These are phyloP conservation scores for Colletotrichum eremochloae DNA, from an alignment of 2,329 filamentous ascomycete genomes.

Conservation along the genomic window DNA sequence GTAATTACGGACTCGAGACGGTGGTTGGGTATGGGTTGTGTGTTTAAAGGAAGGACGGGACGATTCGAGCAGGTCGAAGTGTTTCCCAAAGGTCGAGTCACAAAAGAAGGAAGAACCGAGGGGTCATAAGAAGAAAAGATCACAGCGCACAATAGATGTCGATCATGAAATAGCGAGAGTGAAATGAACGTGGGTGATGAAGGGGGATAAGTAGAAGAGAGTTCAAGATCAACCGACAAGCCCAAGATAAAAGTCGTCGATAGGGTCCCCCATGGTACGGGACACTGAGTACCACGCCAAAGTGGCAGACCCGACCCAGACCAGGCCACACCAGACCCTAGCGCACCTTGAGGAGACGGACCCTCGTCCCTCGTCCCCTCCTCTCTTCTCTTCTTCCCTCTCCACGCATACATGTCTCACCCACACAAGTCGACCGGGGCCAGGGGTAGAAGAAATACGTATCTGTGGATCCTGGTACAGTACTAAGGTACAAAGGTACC, in stretches of 20 bases:
- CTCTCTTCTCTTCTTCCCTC: conserved; percentile 47
- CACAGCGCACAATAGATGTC: conserved; percentile 60
- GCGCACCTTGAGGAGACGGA: conserved; percentile 47
- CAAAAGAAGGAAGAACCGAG: conserved; percentile 65
- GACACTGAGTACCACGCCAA: conserved; percentile 35
- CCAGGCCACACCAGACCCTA: conserved; percentile 45
- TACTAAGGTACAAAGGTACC: neutral
- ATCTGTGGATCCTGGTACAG: conserved; percentile 15
- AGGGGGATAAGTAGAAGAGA: conserved; percentile 65
- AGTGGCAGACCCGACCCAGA: conserved; percentile 29
- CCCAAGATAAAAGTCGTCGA: conserved; percentile 57
- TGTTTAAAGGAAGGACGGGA: conserved; percentile 61
- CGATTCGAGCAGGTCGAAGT: conserved; percentile 49
- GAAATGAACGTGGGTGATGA: conserved; percentile 55
- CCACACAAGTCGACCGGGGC: conserved; percentile 57
- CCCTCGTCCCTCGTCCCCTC: conserved; percentile 46
- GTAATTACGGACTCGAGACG: conserved; percentile 45
- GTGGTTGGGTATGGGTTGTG: conserved; percentile 43
- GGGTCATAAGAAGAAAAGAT: conserved; percentile 62
- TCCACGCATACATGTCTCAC: conserved; percentile 64
- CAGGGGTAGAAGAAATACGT: conserved; percentile 23
- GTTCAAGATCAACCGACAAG: conserved; percentile 55
- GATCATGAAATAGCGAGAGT: conserved; percentile 60
- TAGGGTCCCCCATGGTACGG: conserved; percentile 45
- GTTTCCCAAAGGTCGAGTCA: conserved; percentile 61